phyloP scores from a whole-genome alignment of 148 eudicot species.

The Heliosperma pusillum region DNA sequence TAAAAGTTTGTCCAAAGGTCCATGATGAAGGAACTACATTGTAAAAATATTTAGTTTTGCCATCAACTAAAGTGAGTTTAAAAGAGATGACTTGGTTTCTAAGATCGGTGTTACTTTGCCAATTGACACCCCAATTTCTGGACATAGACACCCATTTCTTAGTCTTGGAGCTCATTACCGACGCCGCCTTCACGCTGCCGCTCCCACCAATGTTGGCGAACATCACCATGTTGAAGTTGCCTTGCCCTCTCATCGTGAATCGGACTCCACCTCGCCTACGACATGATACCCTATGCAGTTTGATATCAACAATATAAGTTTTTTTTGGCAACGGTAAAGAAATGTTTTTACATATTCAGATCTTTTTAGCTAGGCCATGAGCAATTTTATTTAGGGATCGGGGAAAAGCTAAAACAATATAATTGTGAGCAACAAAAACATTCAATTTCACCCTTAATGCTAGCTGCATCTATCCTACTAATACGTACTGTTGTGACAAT shows the following conservation, averaged over 20 bases:
- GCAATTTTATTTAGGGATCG: no score
- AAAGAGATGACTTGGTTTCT: constrained; percentile 56
- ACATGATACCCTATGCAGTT: constrained; percentile 53
- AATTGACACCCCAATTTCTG: constrained; percentile 75
- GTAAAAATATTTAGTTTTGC: constrained; percentile 35
- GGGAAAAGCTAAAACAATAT: no score
- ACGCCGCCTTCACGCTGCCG: constrained; percentile 53
- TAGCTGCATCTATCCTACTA: no score
- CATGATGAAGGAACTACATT: constrained; percentile 69
- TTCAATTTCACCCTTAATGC: no score
- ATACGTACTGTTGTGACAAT: no score
- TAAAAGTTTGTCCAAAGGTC: constrained; percentile 68
- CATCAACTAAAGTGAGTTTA: constrained; percentile 48
- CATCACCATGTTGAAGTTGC: constrained; percentile 82
- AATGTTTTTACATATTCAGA: no score
- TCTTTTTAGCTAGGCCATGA: no score
- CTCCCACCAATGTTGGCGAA: constrained; percentile 56
- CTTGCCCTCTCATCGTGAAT: constrained; percentile 71
- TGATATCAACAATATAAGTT: not conserved
- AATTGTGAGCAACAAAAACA: no score
- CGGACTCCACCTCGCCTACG: constrained; percentile 68
- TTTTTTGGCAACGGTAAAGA: no score
- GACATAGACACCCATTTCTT: constrained; percentile 57
- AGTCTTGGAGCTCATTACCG: constrained; percentile 43
- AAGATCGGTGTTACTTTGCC: constrained; percentile 55